Evolutionary conservation across 2,329 filamentous ascomycete species (phyloP), one percentile per base, ranked within the genome.

Genomic region (Fusarium sp.): DNA sequence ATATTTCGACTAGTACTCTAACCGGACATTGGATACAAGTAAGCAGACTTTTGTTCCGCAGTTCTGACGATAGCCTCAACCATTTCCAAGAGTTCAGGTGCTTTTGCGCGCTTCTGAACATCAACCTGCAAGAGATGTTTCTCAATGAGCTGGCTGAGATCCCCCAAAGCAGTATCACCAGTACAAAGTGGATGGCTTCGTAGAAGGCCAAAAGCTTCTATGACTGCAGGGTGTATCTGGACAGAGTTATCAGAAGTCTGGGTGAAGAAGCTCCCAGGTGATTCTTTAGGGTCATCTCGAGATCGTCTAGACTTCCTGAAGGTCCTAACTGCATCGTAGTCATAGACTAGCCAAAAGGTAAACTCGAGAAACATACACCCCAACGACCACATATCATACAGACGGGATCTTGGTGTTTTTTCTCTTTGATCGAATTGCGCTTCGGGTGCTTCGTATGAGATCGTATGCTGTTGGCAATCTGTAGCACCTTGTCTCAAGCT

Each of bases 301-400:
- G 63, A 23, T 15, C 27, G 37, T 18, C 66, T 42, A 2, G 17
- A 37, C 11, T 29, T 21, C 4, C 54, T 42, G 36, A 70, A 67
- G 2, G 23, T n/a, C 3, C 39, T 17, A 6, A 70, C 52, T 0
- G 42, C 43, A 11, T 29, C 18, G 3, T 20, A 20, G 11, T 69
- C 39, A 17, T 55, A 60, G 1, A 67, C 31, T 4, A 70, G 36
- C 67, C 68, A 71, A 14, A 68, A 36, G 7, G 54, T 43, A 13
- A 63, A 64, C 33, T 71, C 64, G 3, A 71, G 40, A 11, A 66
- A 63, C 20, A 70, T 60, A 29, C 64, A 71, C 9, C 68, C 68
- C 2, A 66, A 20, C 1, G 67, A 65, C 67, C 67, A 70, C 37
- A 69, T 64, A 11, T 70, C 67, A 11, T 64, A 70, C 0, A 41